A percentile compares a stretch with the other conserved stretches of the same genome.
Evolutionary conservation across 352 stramenopile species (phyloP).

Genomic region (Phytophthora litchii): DNA sequence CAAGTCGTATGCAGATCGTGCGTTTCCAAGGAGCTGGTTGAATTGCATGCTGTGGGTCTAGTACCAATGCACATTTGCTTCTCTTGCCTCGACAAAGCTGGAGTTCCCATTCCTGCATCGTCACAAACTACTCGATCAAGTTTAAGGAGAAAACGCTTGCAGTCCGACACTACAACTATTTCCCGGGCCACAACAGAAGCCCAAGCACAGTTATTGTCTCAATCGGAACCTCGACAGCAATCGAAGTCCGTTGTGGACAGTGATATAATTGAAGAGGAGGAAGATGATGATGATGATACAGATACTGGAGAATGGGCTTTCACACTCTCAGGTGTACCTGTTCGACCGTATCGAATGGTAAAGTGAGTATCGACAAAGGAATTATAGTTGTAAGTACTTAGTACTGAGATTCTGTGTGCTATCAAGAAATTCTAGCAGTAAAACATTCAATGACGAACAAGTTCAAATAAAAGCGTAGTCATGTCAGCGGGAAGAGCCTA

Average conservation of each 20-base stretch:
- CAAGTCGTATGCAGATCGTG: constrained; percentile 44
- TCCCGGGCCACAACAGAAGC: constrained; percentile 3
- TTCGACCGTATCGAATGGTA: constrained; percentile 33
- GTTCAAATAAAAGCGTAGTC: too few species aligned
- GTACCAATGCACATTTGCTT: constrained; percentile 51
- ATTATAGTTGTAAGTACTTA: constrained; percentile 4
- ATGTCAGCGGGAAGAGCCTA: too few species aligned
- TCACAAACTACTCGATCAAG: constrained; percentile 13
- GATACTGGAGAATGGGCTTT: constrained; percentile 45
- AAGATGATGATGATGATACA: constrained; percentile 33
- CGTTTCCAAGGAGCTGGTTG: constrained; percentile 42
- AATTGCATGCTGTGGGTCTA: constrained; percentile 44
- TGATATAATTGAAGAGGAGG: constrained; percentile 30
- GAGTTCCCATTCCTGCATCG: constrained; percentile 22
- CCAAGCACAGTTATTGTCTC: constrained; percentile 13
- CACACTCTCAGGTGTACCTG: constrained; percentile 29
- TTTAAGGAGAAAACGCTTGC: constrained; percentile 24
- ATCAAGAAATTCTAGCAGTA: not conserved
- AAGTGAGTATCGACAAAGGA: constrained; percentile 12
- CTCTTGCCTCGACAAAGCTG: constrained; percentile 35
- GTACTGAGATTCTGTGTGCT: not conserved
- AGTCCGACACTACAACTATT: constrained; percentile 25
- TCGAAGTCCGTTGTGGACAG: constrained; percentile 25
- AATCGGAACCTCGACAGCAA: constrained; percentile 18
- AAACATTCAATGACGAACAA: not conserved